Percentiles rank a stretch among this genome's conserved stretches.
These are phyloP conservation scores for Fraxinus nigra DNA, from an alignment of 305 asterid genomes.

Conservation along the genomic window DNA sequence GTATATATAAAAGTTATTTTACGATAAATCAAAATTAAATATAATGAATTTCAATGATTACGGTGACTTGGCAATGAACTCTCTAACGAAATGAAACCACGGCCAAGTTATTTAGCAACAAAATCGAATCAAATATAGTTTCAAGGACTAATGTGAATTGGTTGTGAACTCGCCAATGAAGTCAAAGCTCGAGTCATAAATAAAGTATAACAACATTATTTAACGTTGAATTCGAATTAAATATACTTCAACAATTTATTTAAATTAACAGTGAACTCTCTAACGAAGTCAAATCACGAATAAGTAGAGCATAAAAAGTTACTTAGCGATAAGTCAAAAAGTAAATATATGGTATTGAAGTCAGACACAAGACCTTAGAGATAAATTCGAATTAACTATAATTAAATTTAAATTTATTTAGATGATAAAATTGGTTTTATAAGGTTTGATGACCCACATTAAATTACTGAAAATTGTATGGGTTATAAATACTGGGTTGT, in stretches of 20 bases:
- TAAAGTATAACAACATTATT: not conserved
- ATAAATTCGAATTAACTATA: not conserved
- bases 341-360: not conserved
- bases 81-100: not conserved
- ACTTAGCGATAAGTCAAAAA: not conserved
- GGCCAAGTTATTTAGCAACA: too few species aligned
- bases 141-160: not conserved
- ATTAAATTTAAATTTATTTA: not conserved
- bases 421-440: not conserved
- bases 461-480: not conserved
- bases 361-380: not conserved
- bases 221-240: too few species aligned
- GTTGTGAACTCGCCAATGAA: not conserved
- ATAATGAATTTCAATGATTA: not conserved
- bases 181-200: not conserved
- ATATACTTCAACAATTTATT: too few species aligned
- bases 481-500: conserved; percentile 25
- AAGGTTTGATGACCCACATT: not conserved
- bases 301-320: not conserved
- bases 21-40: not conserved
- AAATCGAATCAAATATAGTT: not conserved
- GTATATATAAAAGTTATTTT: too few species aligned
- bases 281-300: not conserved
- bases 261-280: too few species aligned
- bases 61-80: not conserved